Evolutionary conservation across 2,329 filamentous ascomycete genomes (phyloP), one percentile per base, ranked within the genome.

Genomic region (Colletotrichum theobromicola): DNA sequence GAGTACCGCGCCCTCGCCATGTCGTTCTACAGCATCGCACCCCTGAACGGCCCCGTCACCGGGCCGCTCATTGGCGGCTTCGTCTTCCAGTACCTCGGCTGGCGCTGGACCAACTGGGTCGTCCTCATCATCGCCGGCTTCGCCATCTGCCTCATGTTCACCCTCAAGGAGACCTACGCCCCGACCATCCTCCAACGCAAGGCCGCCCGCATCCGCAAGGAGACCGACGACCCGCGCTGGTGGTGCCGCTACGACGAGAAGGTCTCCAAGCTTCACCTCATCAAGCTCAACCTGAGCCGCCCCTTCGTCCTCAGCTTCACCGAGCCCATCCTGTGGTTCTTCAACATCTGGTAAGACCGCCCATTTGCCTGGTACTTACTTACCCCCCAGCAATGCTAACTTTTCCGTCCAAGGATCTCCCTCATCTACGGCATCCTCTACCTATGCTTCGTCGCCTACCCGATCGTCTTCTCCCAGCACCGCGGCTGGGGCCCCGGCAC

Each of bases 371-470:
- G 5, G 70, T 32, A 4, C 2, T 24, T 15, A 9, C 28, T 30
- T 7, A 26, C 13, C 28, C 2, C 8, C 7, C 2, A 32, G 21
- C 15, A 16, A 18, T 21, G 28, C 28, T 35, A n/a, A 35, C 32
- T 15, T 5, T 18, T 46, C 34, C 8, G 2, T 24, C 5, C n/a
- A 18, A 76, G 92, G 85, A 94, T 96, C 81, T 96, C 94, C 1
- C 86, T 98, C 50, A 91, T 98, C 42, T 98, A 98, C 82, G 94
- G 92, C 21, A 95, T 98, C 53, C 87, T 98, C 2, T 97, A 97
- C 80, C 91, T 98, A 35, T 97, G 95, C 84, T 98, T 98, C 85
- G 93, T 97, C 18, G 95, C 94, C 15, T 97, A 97, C 82, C 95
- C 95, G 0, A 93, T 97, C 74, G 93, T 98, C 72, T 98, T 97